Base-by-base conservation (phyloP, 2,329 filamentous ascomycete species). In the Calonectria pauciramosa region DNA sequence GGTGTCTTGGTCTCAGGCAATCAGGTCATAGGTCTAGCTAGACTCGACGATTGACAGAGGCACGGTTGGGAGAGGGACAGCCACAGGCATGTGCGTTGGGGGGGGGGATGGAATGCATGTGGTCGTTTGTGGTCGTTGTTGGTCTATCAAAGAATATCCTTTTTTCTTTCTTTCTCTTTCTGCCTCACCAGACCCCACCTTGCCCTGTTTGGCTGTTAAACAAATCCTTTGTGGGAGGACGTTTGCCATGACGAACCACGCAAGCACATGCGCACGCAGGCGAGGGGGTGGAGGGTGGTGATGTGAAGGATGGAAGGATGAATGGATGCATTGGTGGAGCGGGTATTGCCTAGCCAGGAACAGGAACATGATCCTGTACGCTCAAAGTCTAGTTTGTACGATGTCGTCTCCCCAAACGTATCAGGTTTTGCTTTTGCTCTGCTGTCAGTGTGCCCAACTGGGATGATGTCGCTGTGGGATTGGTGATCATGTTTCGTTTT, bases 401-500 rank as follows among this genome's bases (percentile, higher is more conserved):
- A 63, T 63, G 32, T 54, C 49, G 18, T 32, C 36, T 38, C 36
- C 56, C 56, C 34, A 63, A 34, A 63, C 56, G 56, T 63, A 41
- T 63, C 56, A 63, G 38, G 34, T 63, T 41, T 36, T 63, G 41
- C 41, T 65, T 47, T 26, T 44, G 26, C 23, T 34, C 60, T 23
- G 36, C 60, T 47, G 60, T 34, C 60, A 65, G 41, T 30, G 41
- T 47, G 23, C 38, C 28, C 28, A 44, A 65, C 60, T 32, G 6
- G 60, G 60, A 44, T 49, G 38, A 4, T 65, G 20, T 26, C 13
- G 41, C 14, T 65, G 60, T 65, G 38, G 28, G 60, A 65, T 44
- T 65, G 56, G 56, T 65, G 60, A 65, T 49, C 60, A 49, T 32
- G 68, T 71, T 71, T 71, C 68, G 68, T 71, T 71, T 71, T 71